Base-by-base conservation (phyloP, 2,329 filamentous ascomycete species). In the Alternaria metachromatica region DNA sequence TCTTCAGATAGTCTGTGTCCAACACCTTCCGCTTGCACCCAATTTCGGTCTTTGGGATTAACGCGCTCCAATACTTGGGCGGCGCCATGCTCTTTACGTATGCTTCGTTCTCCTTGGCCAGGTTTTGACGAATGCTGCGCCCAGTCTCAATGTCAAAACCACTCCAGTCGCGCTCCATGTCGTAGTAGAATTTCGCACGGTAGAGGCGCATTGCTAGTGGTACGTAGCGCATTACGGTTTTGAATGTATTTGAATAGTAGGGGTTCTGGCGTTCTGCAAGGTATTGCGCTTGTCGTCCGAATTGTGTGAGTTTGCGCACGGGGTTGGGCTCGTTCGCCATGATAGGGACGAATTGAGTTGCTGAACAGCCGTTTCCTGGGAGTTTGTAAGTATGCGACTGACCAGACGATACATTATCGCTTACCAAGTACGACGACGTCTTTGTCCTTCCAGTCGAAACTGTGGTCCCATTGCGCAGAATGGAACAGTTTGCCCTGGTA, bases 211-310 rank as follows among this genome's bases (percentile, higher is more conserved):
- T 84, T 15, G 80, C 81, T 2, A 81, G 64, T 0, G 84, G 83
- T 5, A 85, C 72, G 60, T 82, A 82, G 33, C 79, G 76, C 82
- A 86, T 83, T 3, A 79, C 62, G n/a, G 73, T 76, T 67, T 83
- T 82, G 74, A 84, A 84, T 0, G 72, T 56, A 0, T 72, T 18
- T 0, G 79, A 76, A 64, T 85, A 85, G 50, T 73, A 62, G 0
- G 79, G 81, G 55, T 84, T 84, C 0, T 81, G 78, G 11, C 83
- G 78, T 51, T 83, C 81, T 3, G 80, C 76, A 1, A 87, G 76
- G 76, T 82, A 87, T 62, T 87, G 85, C 5, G 84, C 76, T 72
- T 86, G 84, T 9, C 84, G 81, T n/a, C 76, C 80, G 65, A 87
- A 86, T 53, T 87, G 84, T 0, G 80, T 82, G 21, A 85, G 73